Evolutionary conservation across 805 yeast species (phyloP).

Genomic region (Kazachstania psychrophila): DNA sequence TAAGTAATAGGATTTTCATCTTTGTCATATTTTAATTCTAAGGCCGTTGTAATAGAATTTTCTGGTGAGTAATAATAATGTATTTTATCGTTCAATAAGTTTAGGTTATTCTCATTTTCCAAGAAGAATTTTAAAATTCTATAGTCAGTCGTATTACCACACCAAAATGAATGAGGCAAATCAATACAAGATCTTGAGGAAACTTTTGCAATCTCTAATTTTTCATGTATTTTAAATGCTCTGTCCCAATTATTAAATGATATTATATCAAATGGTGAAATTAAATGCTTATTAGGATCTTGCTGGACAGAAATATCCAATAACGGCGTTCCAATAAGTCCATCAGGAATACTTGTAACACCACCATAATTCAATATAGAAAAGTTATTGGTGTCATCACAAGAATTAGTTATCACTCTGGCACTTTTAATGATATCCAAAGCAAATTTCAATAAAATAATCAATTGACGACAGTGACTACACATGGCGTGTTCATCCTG

Average conservation of each 20-base stretch:
- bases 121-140: conserved; percentile 30
- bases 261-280: conserved; percentile 33
- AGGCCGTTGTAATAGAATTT: conserved; percentile 41
- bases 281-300: conserved; percentile 14
- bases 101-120: conserved; percentile 2
- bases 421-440: conserved; percentile 31
- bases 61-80: conserved; percentile 41
- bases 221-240: conserved; percentile 62
- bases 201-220: conserved; percentile 76
- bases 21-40: conserved; percentile 14
- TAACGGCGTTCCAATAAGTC: conserved; percentile 22
- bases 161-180: conserved; percentile 46
- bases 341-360: conserved; percentile 9
- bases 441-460: conserved; percentile 38
- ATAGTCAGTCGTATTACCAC: conserved; percentile 74
- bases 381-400: conserved; percentile 3
- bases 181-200: conserved; percentile 61
- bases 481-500: conserved; percentile 12
- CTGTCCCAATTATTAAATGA: conserved; percentile 54
- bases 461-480: conserved; percentile 17
- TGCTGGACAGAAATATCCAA: conserved; percentile 10
- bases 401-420: background rate
- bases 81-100: conserved; percentile 2
- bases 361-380: conserved; percentile 8
- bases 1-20: conserved; percentile 11